Evolutionary conservation across 108 stramenopile species (phyloP).

Genomic region (Cyclostephanos tholiformis): DNA sequence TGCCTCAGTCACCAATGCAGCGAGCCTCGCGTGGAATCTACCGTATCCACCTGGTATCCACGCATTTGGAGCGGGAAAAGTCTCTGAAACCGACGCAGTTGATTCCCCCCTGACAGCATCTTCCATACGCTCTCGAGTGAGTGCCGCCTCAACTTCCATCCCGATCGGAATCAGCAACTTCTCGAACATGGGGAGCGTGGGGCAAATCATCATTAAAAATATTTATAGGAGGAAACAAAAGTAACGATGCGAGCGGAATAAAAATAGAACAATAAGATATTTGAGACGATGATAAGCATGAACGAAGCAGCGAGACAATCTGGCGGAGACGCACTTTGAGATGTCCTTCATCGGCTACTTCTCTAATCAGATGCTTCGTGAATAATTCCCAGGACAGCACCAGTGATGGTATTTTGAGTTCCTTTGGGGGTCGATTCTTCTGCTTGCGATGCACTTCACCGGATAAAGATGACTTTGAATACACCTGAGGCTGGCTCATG

Average conservation of each 20-base stretch:
- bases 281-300: neutral
- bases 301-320: neutral
- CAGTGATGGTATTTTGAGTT: conserved; percentile 37
- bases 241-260: neutral
- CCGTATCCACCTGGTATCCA: conserved; percentile 54
- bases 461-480: conserved; percentile 26
- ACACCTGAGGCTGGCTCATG: conserved; percentile 32
- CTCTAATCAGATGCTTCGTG: conserved; percentile 50
- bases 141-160: conserved; percentile 40
- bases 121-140: conserved; percentile 30
- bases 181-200: neutral
- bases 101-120: conserved; percentile 29
- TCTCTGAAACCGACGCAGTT: conserved; percentile 31
- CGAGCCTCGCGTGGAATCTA: conserved; percentile 37
- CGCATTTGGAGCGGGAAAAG: conserved; percentile 52
- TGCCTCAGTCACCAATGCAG: conserved; percentile 29
- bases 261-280: neutral
- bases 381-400: conserved; percentile 45
- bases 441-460: conserved; percentile 37
- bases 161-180: conserved; percentile 43
- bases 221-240: neutral
- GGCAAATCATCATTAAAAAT: neutral
- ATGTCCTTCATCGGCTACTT: conserved; percentile 42
- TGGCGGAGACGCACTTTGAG: conserved; percentile 13
- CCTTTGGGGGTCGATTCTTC: conserved; percentile 43